phyloP scores from a whole-genome alignment of 768 basidiomycete species.

The Leucogyrophana mollusca region DNA sequence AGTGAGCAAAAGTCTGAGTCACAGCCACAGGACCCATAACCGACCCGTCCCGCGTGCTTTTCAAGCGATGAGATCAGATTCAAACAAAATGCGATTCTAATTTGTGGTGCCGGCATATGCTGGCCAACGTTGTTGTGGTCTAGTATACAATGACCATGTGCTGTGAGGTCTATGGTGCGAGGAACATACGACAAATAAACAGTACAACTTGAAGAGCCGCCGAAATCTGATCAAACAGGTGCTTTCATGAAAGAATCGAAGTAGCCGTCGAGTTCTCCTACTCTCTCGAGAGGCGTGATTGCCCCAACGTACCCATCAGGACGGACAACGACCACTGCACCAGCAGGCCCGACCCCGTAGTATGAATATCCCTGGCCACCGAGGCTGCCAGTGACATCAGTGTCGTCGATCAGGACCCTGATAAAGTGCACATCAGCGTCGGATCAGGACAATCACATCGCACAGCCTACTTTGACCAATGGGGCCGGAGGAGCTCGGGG shows the following conservation, averaged over 20 bases:
- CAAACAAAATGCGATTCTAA: too few relatives aligned
- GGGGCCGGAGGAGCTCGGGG: constrained; percentile 31
- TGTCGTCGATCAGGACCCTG: constrained; percentile 65
- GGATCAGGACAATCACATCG: not conserved
- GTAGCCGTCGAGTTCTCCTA: constrained; percentile 40
- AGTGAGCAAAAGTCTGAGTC: too few relatives aligned
- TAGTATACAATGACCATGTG: too few relatives aligned
- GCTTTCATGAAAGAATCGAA: constrained; percentile 42
- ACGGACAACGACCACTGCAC: constrained; percentile 28
- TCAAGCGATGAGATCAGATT: too few relatives aligned
- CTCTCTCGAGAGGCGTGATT: constrained; percentile 46
- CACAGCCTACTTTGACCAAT: constrained; percentile 41
- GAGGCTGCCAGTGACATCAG: constrained; percentile 37
- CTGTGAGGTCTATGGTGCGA: too few relatives aligned
- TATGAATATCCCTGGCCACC: constrained; percentile 57
- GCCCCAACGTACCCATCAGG: constrained; percentile 57
- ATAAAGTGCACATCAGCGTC: not conserved
- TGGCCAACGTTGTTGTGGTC: too few relatives aligned
- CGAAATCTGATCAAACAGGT: too few relatives aligned
- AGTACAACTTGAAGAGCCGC: too few relatives aligned
- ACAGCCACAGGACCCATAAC: too few relatives aligned
- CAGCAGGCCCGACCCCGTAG: constrained; percentile 41
- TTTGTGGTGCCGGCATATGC: too few relatives aligned
- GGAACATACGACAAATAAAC: too few relatives aligned
- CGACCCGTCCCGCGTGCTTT: too few relatives aligned